Conservation (phyloP, 176 grass and related monocot species). For the Elymus sibiricus region DNA sequence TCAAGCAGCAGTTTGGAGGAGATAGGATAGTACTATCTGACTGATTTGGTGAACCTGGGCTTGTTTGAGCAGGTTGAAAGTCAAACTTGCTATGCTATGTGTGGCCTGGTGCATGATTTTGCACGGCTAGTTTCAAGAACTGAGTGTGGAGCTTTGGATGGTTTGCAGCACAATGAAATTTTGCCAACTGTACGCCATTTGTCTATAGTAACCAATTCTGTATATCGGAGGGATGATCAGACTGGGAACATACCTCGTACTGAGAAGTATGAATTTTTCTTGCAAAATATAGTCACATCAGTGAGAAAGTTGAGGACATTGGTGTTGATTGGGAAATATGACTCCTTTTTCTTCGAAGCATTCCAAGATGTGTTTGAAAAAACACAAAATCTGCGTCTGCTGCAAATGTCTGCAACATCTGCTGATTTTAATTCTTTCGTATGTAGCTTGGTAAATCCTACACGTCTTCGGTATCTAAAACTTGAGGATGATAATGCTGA, state of each 20-base stretch:
- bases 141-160: constrained; percentile 9
- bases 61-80: not conserved
- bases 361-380: too few relatives aligned
- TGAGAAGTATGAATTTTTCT: too few relatives aligned
- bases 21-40: constrained; percentile 10
- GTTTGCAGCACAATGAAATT: not conserved
- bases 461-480: too few relatives aligned
- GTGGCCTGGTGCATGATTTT: constrained; percentile 43
- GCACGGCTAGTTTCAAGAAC: constrained; percentile 19
- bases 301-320: too few relatives aligned
- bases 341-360: too few relatives aligned
- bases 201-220: constrained; percentile 28
- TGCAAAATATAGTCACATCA: too few relatives aligned
- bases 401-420: too few relatives aligned
- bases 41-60: constrained; percentile 8
- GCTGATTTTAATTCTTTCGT: too few relatives aligned
- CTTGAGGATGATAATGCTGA: too few relatives aligned
- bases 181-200: constrained; percentile 10
- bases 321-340: too few relatives aligned
- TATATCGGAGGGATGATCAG: not conserved
- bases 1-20: constrained; percentile 22
- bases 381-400: too few relatives aligned
- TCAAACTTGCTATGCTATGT: not conserved
- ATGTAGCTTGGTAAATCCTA: too few relatives aligned
- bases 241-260: not conserved